Evolutionary conservation across 768 basidiomycete species (phyloP), one percentile per base, ranked within the genome.

Genomic region (Mycena amicta): DNA sequence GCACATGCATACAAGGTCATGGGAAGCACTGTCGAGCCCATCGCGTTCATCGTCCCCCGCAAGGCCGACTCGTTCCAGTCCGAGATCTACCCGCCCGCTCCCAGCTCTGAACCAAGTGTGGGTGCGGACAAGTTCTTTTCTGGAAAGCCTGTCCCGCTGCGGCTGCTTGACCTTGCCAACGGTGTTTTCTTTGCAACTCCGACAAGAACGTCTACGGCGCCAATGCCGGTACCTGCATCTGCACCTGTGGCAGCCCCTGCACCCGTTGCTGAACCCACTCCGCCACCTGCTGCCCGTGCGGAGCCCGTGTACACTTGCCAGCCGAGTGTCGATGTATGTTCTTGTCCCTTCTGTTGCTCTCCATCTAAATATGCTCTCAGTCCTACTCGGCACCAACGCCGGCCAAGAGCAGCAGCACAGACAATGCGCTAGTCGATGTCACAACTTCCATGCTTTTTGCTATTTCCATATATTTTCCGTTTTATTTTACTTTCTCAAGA

Each of bases 11-110:
- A 92, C 83, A 99, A 98, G 74, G 82, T 95, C n/a, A 79, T 85
- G 15, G 85, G 82, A 2, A 75, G 74, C 20, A 78, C 80, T 30
- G 83, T 99, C 56, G 95, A 98, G 71, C 92, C 96, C 16, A 90
- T 99, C 66, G 87, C 88, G 0, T 99, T 98, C 75, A 92, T 96
- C 67, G 95, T 98, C 39, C 26, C 30, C 6, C 33, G 20, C 2
- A 70, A 94, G 92, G 83, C 95, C 33, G 95, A 98, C 57, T 86
- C 88, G 4, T 98, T 98, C 92, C 95, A 98, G 74, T 87, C 93
- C 15, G 96, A 98, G 72, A 96, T 98, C 72, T 98, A 86, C 81
- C 96, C 97, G 4, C 92, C 93, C 8, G 96, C 94, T 1, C 87
- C 87, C 0, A 92, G 93, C 4, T 72, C 80, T 55, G 90, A 95